Base-by-base conservation (phyloP, 352 stramenopile species). In the Globisporangium nunn region DNA sequence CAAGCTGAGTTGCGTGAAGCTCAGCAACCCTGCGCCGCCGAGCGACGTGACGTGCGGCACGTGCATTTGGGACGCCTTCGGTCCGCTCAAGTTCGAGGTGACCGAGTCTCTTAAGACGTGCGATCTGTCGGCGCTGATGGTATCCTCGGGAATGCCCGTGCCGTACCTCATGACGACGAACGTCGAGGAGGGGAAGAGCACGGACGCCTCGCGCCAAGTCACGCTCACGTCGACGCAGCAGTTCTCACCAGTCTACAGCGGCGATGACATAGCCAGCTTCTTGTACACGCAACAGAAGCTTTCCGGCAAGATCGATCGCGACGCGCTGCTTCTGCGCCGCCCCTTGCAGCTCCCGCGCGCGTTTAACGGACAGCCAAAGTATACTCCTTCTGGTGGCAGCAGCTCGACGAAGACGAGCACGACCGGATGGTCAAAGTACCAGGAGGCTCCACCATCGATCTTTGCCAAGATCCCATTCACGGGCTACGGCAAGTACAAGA, bases 401-500 rank as follows among this genome's bases (percentile, higher is more conserved):
- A 61, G 8, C 50, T 66, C 1, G 50, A 63, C 7, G 33, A 50
- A 2, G 40, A 30, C 18, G 52, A 54, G 31, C 50, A 31, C 37
- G 50, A 8, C 30, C 15, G 41, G 15, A 12, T 57, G 41, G 56
- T 53, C 50, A 4, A 33, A 33, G 12, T 62, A 62, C 23, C 56
- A 57, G 17, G 37, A 40, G 23, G n/a, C 35, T 14, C 40, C 50
- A 23, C 1, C 23, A 4, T 28, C 15, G n/a, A 8, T 15, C 46
- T 60, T 60, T 29, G 30, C 2, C 6, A 18, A 50, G 29, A 18
- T 62, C 28, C 10, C 48, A 15, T 37, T 58, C 18, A 8, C 56
- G 6, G 12, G 12, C 4, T 85, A 73, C 37, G 76, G 79, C 35
- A 85, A 86, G 59, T 87, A 86, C 60, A 43, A 68, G 1, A 59